Evolutionary conservation across 2,329 filamentous ascomycete genomes (phyloP), one percentile per base, ranked within the genome.

Genomic region (Neocatenulostroma microsporum): DNA sequence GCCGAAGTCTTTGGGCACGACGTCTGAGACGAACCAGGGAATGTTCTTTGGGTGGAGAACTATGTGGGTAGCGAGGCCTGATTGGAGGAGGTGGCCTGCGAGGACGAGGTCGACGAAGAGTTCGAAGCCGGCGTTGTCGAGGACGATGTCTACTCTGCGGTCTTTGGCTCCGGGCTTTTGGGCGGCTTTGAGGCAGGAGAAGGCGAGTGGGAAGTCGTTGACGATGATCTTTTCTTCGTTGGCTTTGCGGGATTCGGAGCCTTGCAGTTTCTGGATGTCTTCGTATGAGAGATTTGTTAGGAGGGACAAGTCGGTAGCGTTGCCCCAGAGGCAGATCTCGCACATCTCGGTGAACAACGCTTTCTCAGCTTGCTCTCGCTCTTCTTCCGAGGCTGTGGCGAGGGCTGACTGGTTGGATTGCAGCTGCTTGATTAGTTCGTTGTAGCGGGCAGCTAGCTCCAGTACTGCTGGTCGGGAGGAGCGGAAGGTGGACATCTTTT

Each of bases 21-120:
- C 91, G 54, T 98, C 91, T 1, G 87, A 95, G 31, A 98, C 91
- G 57, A 96, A 98, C 91, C 91, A 98, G 1, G 91, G 91, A 40
- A 98, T 88, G 15, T 79, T 81, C 66, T 98, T 98, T 34, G 91
- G 88, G 55, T 94, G 88, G 8, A 98, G 73, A 13, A 96, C 79
- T 11, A 98, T 73, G 17, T 78, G 78, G 0, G 88, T 95, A 0
- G 91, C 91, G 5, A 98, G 76, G 0, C 82, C 84, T 0, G 86
- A 73, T 1, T 85, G 80, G 5, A 98, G 72, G 11, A 98, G 72
- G 58, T 94, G 98, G 1, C 88, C 89, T 0, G 86, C 88, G 2
- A 98, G 73, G 39, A 96, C 80, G 8, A 98, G 73, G 56, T 98
- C 91, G 47, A 96, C 91, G 56, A 87, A 98, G 10, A 98, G 74